Evolutionary conservation across 2,329 filamentous ascomycete genomes (phyloP).

Genomic region (Oidium heveae): DNA sequence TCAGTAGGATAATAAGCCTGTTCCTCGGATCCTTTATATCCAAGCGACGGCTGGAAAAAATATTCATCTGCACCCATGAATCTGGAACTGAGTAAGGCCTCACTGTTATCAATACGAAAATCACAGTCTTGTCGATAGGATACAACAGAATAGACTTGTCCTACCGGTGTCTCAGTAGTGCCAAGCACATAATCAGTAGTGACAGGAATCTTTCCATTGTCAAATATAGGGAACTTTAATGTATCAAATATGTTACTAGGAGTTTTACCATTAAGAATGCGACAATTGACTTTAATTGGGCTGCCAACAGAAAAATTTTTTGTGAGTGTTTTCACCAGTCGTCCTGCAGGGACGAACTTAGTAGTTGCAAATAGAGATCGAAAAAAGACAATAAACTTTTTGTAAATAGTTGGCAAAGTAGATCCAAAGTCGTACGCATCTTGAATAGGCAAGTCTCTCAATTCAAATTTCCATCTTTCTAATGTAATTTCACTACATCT

Average conservation of each 20-base stretch:
- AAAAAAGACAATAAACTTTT: constrained; percentile 89
- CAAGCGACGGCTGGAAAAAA: constrained; percentile 58
- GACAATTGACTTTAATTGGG: constrained; percentile 51
- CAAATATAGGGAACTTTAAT: constrained; percentile 44
- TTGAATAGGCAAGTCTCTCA: constrained; percentile 34
- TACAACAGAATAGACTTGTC: constrained; percentile 57
- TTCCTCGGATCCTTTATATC: constrained; percentile 14
- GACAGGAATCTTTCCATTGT: constrained; percentile 28
- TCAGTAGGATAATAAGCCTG: constrained; percentile 20
- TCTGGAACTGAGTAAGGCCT: constrained; percentile 70
- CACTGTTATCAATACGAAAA: constrained; percentile 77
- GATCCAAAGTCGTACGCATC: constrained; percentile 30
- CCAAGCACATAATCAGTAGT: constrained; percentile 61
- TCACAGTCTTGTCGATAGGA: constrained; percentile 72
- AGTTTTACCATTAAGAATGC: constrained; percentile 36
- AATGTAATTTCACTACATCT: constrained; percentile 52
- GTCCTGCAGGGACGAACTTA: constrained; percentile 67
- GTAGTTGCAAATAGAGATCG: constrained; percentile 65
- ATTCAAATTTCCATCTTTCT: constrained; percentile 73
- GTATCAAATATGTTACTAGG: constrained; percentile 35
- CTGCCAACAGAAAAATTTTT: constrained; percentile 39
- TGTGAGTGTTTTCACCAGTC: constrained; percentile 44
- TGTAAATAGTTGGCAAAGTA: constrained; percentile 69
- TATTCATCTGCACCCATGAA: constrained; percentile 83
- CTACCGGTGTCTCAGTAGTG: constrained; percentile 64